Percentiles rank a stretch among this genome's conserved stretches.
These are phyloP conservation scores for Hypoxylon perforatum DNA, from an alignment of 495 filamentous ascomycete genomes.

Conservation along the genomic window DNA sequence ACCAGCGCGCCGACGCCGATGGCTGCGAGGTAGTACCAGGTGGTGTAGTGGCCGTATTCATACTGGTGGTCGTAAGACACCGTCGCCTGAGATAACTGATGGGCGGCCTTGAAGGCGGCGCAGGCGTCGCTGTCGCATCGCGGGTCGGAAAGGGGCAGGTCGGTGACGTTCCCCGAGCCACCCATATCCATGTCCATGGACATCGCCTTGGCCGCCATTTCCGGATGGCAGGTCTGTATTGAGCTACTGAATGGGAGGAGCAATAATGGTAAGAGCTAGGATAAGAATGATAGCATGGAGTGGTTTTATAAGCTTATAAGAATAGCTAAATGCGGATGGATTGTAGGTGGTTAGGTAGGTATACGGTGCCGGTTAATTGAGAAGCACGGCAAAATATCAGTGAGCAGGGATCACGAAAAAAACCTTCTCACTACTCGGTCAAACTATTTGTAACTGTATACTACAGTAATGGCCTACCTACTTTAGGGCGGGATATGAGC, in stretches of 20 bases:
- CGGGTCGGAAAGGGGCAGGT: constrained; percentile 51
- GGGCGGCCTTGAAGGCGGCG: constrained; percentile 46
- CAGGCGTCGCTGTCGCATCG: constrained; percentile 49
- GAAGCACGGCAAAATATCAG: background rate
- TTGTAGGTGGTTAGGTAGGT: background rate
- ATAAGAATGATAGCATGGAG: background rate
- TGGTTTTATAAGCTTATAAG: background rate
- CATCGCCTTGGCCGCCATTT: constrained; percentile 16
- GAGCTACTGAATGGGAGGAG: background rate
- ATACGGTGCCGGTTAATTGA: constrained; percentile 30
- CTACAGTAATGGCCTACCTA: constrained; percentile 2
- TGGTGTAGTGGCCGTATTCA: constrained; percentile 48
- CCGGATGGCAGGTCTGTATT: background rate
- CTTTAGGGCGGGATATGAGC: constrained; percentile 4
- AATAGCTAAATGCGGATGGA: constrained; percentile 3
- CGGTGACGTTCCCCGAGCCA: constrained; percentile 36
- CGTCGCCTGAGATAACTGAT: constrained; percentile 45
- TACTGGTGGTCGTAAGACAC: constrained; percentile 47
- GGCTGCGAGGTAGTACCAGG: constrained; percentile 48
- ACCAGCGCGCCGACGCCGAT: constrained; percentile 45
- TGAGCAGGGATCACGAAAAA: constrained; percentile 22
- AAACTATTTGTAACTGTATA: constrained; percentile 16
- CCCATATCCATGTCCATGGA: constrained; percentile 34
- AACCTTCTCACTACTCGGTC: constrained; percentile 16
- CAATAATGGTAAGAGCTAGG: background rate